Evolutionary conservation across 306 rosid genomes (phyloP), one percentile per base, ranked within the genome.

Genomic region (Vigna unguiculata): DNA sequence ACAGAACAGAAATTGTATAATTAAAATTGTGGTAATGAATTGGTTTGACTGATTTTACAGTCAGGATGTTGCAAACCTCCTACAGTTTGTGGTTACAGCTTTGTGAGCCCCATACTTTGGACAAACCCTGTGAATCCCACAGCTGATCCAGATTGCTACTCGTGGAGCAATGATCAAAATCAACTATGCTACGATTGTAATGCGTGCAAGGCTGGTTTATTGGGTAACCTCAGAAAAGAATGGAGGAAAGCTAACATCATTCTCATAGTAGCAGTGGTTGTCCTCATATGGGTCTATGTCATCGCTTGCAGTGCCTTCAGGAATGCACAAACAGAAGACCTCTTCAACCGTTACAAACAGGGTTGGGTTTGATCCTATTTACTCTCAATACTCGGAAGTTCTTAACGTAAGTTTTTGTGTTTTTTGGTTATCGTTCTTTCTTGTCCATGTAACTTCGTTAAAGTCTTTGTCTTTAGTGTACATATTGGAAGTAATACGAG

Each of bases 21-120:
- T 2, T 40, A 40, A 9, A 40, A 40, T 21, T 2, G 13, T 15
- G 13, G 13, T 58, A 25, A 74, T 16, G 1, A 5, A 75, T 4
- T 74, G 6, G 64, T 32, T 64, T 69, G 62, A 55, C 25, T 74
- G 75, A 9, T 64, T 51, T 59, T 78, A 46, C 93, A 95, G 98
- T 88, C 97, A 54, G 98, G 98, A 3, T 95, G 98, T 46, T 95
- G 98, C 79, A 92, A 92, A 76, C 97, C 98, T 46, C 96, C 98
- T 4, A 81, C 90, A 8, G 81, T 68, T 0, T 95, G 97, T 64
- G 98, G 95, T 3, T 92, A 81, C 90, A 87, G 17, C 54, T 95
- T 81, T 55, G 89, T 90, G 80, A 92, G 79, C 78, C 98, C 97
- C 19, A 87, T 91, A 49, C 1, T 78, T 52, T 95, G 98, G 98